A percentile compares a stretch with the other conserved stretches of the same genome.
Conservation (phyloP, 306 rosid genomes). For the Sophora flavescens region DNA sequence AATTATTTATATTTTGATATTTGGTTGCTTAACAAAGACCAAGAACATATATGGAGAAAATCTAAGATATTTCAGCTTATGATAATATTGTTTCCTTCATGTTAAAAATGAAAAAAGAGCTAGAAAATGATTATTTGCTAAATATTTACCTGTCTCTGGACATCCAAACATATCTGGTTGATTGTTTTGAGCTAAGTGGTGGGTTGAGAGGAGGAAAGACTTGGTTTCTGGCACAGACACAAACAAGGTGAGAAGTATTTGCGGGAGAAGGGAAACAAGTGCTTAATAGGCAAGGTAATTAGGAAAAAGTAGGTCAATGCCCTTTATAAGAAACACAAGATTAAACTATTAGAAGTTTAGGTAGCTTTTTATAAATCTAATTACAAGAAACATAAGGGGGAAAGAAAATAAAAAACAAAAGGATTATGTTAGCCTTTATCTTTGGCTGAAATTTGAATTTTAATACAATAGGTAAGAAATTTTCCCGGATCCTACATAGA, state of each 20-base stretch:
- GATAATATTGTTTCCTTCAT: slow-evolving; percentile 13
- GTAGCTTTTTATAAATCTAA: not conserved
- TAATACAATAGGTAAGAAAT: no score
- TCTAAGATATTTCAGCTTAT: slow-evolving; percentile 5
- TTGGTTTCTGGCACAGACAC: slow-evolving; percentile 42
- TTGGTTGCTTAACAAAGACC: not conserved
- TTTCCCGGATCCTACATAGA: no score
- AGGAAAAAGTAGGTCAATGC: slow-evolving; percentile 58
- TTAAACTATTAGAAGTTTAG: slow-evolving; percentile 20
- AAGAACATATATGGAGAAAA: slow-evolving; percentile 25
- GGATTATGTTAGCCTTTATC: slow-evolving; percentile 17
- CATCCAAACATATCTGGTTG: slow-evolving; percentile 66
- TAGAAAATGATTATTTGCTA: not conserved
- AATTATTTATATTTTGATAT: slow-evolving; percentile 12
- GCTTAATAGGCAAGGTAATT: slow-evolving; percentile 58
- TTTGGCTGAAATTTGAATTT: no score
- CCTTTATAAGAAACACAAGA: slow-evolving; percentile 48
- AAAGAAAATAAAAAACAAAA: not conserved
- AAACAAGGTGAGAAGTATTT: slow-evolving; percentile 38
- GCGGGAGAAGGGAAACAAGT: slow-evolving; percentile 45
- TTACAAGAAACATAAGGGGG: not conserved
- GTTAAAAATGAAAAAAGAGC: not conserved
- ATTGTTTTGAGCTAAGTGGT: slow-evolving; percentile 45
- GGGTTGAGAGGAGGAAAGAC: slow-evolving; percentile 22
- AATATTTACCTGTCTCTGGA: slow-evolving; percentile 67